These are phyloP conservation scores for Xylaria flabelliformis DNA, from an alignment of 495 filamentous ascomycete species.

Conservation along the genomic window DNA sequence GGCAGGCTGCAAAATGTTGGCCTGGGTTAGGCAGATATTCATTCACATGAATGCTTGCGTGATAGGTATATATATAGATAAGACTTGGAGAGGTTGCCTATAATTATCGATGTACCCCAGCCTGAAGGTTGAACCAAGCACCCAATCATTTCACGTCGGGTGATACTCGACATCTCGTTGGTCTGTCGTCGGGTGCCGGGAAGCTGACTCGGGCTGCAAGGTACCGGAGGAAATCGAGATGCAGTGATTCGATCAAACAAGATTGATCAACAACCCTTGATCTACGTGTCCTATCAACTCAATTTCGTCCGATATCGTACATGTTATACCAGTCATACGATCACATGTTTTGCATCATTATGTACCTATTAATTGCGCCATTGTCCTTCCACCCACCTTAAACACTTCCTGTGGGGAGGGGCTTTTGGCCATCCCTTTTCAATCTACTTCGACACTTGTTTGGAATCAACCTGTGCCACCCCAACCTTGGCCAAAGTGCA, in stretches of 20 bases:
- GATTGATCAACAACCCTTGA: constrained; percentile 1
- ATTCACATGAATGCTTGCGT: background rate
- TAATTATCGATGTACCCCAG: background rate
- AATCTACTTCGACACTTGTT: background rate
- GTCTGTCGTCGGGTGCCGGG: constrained; percentile 4
- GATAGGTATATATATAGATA: background rate
- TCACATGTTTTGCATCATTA: background rate
- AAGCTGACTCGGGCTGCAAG: constrained; percentile 16
- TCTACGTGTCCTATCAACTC: background rate
- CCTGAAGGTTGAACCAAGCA: background rate
- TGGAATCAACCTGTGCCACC: background rate
- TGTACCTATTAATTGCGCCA: background rate
- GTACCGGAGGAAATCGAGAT: constrained; percentile 5
- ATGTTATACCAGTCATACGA: background rate
- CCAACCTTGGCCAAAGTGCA: constrained; percentile 1
- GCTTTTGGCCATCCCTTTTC: background rate
- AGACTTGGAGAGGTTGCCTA: background rate
- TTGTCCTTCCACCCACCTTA: background rate
- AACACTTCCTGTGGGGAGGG: background rate
- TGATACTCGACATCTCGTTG: constrained; percentile 5
- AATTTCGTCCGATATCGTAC: background rate
- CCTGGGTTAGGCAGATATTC: background rate
- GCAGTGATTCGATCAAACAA: background rate
- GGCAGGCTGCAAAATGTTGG: background rate
- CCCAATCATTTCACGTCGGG: background rate